phyloP scores from a whole-genome alignment of 352 stramenopile genomes.

The Globisporangium rhizosaccharum region DNA sequence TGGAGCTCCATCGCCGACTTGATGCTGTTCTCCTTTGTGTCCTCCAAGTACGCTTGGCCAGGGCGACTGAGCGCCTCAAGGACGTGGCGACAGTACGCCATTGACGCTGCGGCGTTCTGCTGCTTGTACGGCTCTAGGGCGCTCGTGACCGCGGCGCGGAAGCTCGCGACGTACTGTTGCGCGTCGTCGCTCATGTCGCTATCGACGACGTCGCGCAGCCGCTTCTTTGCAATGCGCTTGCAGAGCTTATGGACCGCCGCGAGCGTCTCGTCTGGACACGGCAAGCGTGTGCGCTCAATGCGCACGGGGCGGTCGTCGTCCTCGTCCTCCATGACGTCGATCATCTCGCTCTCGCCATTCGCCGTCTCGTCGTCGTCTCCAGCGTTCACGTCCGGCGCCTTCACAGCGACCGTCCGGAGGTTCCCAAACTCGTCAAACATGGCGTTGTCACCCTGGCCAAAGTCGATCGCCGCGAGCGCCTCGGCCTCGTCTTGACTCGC shows the following conservation, averaged over 20 bases:
- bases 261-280: conserved; percentile 52
- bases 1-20: conserved; percentile 77
- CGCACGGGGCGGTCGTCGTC: conserved; percentile 19
- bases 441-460: conserved; percentile 44
- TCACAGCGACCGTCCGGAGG: conserved; percentile 35
- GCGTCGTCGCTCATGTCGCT: conserved; percentile 59
- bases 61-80: conserved; percentile 36
- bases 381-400: conserved; percentile 5
- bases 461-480: conserved; percentile 38
- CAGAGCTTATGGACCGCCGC: conserved; percentile 59
- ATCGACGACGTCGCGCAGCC: conserved; percentile 62
- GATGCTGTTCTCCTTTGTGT: conserved; percentile 23
- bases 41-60: conserved; percentile 35
- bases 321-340: conserved; percentile 64
- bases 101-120: conserved; percentile 77
- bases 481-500: conserved; percentile 11
- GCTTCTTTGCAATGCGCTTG: conserved; percentile 71
- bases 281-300: conserved; percentile 58
- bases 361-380: conserved; percentile 23
- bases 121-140: conserved; percentile 56
- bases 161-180: conserved; percentile 58
- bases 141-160: conserved; percentile 36
- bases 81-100: conserved; percentile 74
- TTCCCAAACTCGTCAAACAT: conserved; percentile 83
- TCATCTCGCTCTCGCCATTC: conserved; percentile 48